These are phyloP conservation scores for Camelina neglecta DNA, from an alignment of 345 rosid genomes.

Conservation along the genomic window DNA sequence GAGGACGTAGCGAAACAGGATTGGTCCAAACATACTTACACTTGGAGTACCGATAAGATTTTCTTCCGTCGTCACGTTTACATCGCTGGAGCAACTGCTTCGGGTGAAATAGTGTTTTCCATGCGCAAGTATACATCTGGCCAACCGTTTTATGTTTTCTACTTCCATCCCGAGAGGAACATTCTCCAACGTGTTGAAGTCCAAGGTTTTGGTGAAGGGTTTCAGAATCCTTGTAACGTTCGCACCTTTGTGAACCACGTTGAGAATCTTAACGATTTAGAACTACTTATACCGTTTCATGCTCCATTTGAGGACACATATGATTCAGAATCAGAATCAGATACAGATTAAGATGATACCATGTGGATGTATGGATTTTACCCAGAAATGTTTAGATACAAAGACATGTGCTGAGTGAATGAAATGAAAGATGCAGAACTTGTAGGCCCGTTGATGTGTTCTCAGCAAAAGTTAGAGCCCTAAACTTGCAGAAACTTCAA, in stretches of 20 bases:
- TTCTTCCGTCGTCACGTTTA: not conserved
- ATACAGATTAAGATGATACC: not conserved
- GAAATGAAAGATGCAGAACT: constrained; percentile 4
- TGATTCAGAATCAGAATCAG: too few relatives aligned
- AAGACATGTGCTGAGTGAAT: not conserved
- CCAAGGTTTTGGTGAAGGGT: not conserved
- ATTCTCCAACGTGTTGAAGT: not conserved
- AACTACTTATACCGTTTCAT: not conserved
- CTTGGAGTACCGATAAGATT: not conserved
- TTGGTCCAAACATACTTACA: not conserved
- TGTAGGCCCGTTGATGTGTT: too few relatives aligned
- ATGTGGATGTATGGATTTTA: not conserved
- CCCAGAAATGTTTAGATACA: too few relatives aligned
- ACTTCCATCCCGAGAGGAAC: not conserved
- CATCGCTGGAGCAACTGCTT: not conserved
- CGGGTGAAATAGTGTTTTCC: not conserved
- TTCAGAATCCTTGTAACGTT: not conserved
- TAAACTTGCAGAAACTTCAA: too few relatives aligned
- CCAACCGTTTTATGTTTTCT: not conserved
- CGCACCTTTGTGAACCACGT: not conserved
- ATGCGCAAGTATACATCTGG: not conserved
- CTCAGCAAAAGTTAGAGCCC: too few relatives aligned
- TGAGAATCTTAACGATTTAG: not conserved
- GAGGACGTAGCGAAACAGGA: not conserved
- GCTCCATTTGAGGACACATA: not conserved